Evolutionary conservation across 2,329 filamentous ascomycete species (phyloP), one percentile per base, ranked within the genome.

Genomic region (Colletotrichum filicis): DNA sequence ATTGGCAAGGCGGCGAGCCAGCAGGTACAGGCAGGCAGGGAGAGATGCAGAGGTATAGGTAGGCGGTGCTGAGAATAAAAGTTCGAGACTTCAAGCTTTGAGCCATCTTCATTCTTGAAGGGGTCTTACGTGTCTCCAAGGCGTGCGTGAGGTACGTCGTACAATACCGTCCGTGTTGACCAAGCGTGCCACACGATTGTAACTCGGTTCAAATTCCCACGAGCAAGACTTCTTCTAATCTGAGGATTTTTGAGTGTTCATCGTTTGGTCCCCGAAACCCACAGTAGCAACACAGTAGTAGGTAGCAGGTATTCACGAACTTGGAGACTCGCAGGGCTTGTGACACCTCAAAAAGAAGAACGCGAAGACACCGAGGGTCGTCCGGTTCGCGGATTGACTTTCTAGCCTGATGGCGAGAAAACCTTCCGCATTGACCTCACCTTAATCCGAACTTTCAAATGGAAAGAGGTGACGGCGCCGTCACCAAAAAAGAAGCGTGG

Each of bases 341-440:
- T n/a, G 19, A 7, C 19, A 46, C 19, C 42, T 46, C 42, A 0
- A 32, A 30, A 32, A 32, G 9, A 30, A 11, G 32, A 32, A 30
- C 30, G 30, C 30, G 30, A 32, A 32, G 32, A 32, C 8, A 32
- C 32, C 9, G 32, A n/a, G 42, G 16, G 42, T 46, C 16, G 42
- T 46, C 42, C 5, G 42, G 19, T 46, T 46, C 7, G 16, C 6
- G 9, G 42, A 8, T 46, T 19, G 19, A 46, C 42, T 46, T 46
- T 46, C 19, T n/a, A 16, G 42, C 19, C 7, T 46, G 42, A 46
- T 46, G 7, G 42, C 42, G 14, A 12, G 32, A 32, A 32, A 32
- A n/a, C 42, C 42, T 53, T 56, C 57, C 62, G 62, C 68, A 57
- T 71, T 49, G 57, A 62, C 64, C 64, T 68, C 49, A 42, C 57